These are phyloP conservation scores for Kluyveromyces marxianus DNA, from an alignment of 1,139 yeast genomes.

Conservation along the genomic window DNA sequence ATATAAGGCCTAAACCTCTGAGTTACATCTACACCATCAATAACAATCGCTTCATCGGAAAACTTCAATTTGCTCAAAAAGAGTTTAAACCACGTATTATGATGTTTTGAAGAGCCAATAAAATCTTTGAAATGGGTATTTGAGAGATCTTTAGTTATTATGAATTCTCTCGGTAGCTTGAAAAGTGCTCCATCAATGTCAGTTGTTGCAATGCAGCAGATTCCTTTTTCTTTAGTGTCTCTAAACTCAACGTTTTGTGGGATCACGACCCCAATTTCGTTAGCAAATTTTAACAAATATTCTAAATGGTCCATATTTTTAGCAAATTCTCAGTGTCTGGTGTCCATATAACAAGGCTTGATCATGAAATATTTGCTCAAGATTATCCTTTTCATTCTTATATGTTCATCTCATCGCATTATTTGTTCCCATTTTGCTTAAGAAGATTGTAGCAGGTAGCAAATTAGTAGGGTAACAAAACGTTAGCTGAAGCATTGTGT, in stretches of 20 bases:
- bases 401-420: too few species aligned
- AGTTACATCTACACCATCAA: conserved; percentile 11
- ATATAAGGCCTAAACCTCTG: conserved; percentile 43
- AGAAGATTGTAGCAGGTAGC: too few species aligned
- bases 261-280: conserved; percentile 39
- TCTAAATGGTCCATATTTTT: conserved; percentile 8
- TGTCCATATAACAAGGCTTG: background rate
- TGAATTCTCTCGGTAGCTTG: conserved; percentile 35
- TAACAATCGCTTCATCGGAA: conserved; percentile 21
- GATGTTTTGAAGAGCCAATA: conserved; percentile 13
- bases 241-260: conserved; percentile 30
- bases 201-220: conserved; percentile 34
- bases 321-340: background rate
- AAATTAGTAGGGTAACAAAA: too few species aligned
- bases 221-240: conserved; percentile 29
- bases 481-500: too few species aligned
- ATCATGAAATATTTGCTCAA: background rate
- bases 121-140: conserved; percentile 30
- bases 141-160: conserved; percentile 39
- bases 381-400: too few species aligned
- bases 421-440: too few species aligned
- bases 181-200: conserved; percentile 18
- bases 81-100: conserved; percentile 40
- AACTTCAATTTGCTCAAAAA: conserved; percentile 40
- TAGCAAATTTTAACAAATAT: conserved; percentile 43